phyloP scores from a whole-genome alignment of 768 basidiomycete species.

The Xerocomus brunneocitrinus region DNA sequence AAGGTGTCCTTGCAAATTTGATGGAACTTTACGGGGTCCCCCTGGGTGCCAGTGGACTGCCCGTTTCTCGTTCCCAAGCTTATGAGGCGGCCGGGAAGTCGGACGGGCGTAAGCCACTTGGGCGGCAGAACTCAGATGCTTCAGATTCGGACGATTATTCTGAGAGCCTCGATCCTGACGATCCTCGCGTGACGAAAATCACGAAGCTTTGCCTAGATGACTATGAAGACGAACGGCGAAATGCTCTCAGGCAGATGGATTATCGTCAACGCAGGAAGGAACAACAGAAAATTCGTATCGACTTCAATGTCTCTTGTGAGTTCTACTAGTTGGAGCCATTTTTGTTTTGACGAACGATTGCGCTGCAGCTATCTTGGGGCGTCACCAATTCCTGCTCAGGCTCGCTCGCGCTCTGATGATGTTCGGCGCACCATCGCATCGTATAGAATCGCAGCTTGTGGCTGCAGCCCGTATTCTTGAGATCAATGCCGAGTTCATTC shows the following conservation, averaged over 20 bases:
- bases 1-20: slow-evolving; percentile 27
- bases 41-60: slow-evolving; percentile 21
- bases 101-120: slow-evolving; percentile 5
- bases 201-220: slow-evolving; percentile 49
- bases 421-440: slow-evolving; percentile 89
- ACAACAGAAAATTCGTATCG: slow-evolving; percentile 58
- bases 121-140: slow-evolving; percentile 41
- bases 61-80: slow-evolving; percentile 21
- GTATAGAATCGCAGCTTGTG: slow-evolving; percentile 87
- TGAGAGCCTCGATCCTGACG: slow-evolving; percentile 63
- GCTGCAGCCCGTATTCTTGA: slow-evolving; percentile 88
- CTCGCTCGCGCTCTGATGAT: slow-evolving; percentile 86
- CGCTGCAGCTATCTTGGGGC: slow-evolving; percentile 62
- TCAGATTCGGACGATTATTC: slow-evolving; percentile 41
- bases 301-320: slow-evolving; percentile 71
- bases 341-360: not conserved
- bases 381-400: slow-evolving; percentile 83
- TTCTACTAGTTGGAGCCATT: slow-evolving; percentile 11
- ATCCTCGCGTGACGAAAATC: slow-evolving; percentile 63
- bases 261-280: slow-evolving; percentile 66
- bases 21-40: slow-evolving; percentile 29
- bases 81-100: slow-evolving; percentile 14
- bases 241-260: slow-evolving; percentile 58
- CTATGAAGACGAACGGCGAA: slow-evolving; percentile 57
- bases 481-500: slow-evolving; percentile 87